These are phyloP conservation scores for Steccherinum ochraceum DNA, from an alignment of 768 basidiomycete species.

Conservation along the genomic window DNA sequence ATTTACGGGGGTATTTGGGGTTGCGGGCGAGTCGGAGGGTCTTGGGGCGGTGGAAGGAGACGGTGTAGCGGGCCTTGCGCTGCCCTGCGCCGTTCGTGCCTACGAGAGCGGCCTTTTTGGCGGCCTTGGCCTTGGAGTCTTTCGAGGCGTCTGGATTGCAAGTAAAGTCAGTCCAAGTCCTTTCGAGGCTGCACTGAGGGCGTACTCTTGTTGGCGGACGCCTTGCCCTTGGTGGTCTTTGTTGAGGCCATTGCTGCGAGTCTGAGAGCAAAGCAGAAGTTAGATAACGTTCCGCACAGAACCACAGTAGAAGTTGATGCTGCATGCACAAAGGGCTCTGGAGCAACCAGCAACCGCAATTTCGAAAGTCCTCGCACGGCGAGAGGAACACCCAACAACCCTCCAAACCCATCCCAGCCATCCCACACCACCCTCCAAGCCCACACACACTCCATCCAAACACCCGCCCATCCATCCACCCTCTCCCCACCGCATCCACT, in stretches of 20 bases:
- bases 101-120: slow-evolving; percentile 94
- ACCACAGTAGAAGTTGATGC: not conserved
- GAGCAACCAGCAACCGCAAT: not conserved
- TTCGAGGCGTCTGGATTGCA: slow-evolving; percentile 23
- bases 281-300: no score
- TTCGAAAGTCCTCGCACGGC: not conserved
- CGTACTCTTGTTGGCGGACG: slow-evolving; percentile 41
- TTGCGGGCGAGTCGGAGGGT: slow-evolving; percentile 78
- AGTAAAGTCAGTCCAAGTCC: not conserved
- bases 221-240: slow-evolving; percentile 62
- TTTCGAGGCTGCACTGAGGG: slow-evolving; percentile 2
- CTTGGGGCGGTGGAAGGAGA: slow-evolving; percentile 95
- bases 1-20: slow-evolving; percentile 95
- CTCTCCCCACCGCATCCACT: slow-evolving; percentile 15
- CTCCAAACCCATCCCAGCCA: not conserved
- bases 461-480: slow-evolving; percentile 15
- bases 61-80: slow-evolving; percentile 79
- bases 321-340: not conserved
- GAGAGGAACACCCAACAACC: not conserved
- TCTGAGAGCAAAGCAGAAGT: not conserved
- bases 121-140: slow-evolving; percentile 77
- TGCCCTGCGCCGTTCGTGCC: slow-evolving; percentile 69
- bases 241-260: slow-evolving; percentile 53
- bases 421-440: not conserved
- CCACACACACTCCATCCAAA: slow-evolving; percentile 12